Evolutionary conservation across 2,329 filamentous ascomycete genomes (phyloP).

Genomic region (Sarocladium strictum): DNA sequence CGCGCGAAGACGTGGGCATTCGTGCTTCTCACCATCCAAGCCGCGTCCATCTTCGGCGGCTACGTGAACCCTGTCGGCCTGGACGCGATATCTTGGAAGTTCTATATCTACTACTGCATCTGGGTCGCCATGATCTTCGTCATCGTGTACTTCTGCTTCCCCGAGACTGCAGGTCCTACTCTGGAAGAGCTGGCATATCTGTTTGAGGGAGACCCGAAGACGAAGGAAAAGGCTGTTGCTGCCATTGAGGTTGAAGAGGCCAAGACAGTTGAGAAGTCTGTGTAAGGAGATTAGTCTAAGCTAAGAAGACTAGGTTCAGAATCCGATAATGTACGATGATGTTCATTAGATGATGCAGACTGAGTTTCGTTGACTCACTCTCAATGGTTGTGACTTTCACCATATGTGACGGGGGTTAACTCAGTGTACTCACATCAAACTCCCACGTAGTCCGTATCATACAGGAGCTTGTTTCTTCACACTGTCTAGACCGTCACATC

Average conservation of each 20-base stretch:
- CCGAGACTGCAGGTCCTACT: constrained; percentile 30
- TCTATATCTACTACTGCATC: constrained; percentile 35
- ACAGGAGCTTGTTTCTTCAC: no score
- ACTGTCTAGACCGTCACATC: no score
- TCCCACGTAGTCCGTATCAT: no score
- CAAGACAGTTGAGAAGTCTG: background rate
- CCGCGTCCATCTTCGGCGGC: constrained; percentile 29
- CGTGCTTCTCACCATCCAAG: constrained; percentile 32
- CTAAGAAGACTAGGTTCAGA: no score
- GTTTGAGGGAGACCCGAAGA: constrained; percentile 14
- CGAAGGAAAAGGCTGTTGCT: constrained; percentile 11
- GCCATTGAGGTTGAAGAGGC: constrained; percentile 12
- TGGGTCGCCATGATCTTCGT: constrained; percentile 31
- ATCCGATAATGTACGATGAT: no score
- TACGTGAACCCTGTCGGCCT: constrained; percentile 35
- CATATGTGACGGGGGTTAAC: no score
- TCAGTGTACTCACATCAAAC: no score
- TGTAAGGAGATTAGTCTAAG: background rate
- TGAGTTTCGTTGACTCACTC: no score
- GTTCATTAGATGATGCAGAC: no score
- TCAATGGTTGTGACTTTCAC: no score
- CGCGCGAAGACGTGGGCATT: constrained; percentile 36
- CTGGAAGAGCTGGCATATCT: constrained; percentile 27
- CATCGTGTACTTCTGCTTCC: constrained; percentile 34
- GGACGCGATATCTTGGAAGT: constrained; percentile 32